A percentile compares a stretch with the other conserved stretches of the same genome.
Conservation (phyloP, 148 eudicot species). For the Camellia granthamiana region DNA sequence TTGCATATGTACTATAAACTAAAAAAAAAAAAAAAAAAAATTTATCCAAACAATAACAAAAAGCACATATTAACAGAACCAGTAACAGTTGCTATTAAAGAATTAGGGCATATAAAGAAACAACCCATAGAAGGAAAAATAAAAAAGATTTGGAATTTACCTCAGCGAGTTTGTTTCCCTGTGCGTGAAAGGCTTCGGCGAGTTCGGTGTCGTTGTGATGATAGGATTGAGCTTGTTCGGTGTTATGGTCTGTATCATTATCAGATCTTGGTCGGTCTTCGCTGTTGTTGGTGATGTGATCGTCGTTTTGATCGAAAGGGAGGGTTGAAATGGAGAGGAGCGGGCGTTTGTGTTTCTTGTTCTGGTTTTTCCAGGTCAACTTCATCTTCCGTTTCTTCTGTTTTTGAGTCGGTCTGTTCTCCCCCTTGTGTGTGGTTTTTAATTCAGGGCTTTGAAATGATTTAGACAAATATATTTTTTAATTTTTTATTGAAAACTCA, state of each 20-base stretch:
- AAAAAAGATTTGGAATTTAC: conserved; percentile 16
- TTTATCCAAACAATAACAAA: neutral
- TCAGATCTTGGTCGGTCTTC: neutral
- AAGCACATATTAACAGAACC: neutral
- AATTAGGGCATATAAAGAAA: neutral
- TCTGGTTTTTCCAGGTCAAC: conserved; percentile 62
- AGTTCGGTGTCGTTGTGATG: conserved; percentile 26
- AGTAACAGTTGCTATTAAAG: neutral
- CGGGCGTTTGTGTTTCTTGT: conserved; percentile 31
- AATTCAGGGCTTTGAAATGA: too few species aligned
- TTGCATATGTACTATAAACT: neutral
- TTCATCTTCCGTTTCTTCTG: conserved; percentile 34
- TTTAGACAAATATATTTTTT: too few species aligned
- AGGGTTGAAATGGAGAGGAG: conserved; percentile 28
- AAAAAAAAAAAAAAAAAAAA: neutral
- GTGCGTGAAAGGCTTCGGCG: conserved; percentile 41
- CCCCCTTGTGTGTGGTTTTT: too few species aligned
- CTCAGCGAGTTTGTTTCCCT: conserved; percentile 70
- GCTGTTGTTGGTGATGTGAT: neutral
- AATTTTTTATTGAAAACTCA: too few species aligned
- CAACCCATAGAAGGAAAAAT: neutral
- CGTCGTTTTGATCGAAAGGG: conserved; percentile 35
- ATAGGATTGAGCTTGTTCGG: conserved; percentile 6
- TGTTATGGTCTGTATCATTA: neutral
- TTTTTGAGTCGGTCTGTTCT: too few species aligned